Evolutionary conservation across 306 rosid genomes (phyloP).

Genomic region (Acmispon strigosus): DNA sequence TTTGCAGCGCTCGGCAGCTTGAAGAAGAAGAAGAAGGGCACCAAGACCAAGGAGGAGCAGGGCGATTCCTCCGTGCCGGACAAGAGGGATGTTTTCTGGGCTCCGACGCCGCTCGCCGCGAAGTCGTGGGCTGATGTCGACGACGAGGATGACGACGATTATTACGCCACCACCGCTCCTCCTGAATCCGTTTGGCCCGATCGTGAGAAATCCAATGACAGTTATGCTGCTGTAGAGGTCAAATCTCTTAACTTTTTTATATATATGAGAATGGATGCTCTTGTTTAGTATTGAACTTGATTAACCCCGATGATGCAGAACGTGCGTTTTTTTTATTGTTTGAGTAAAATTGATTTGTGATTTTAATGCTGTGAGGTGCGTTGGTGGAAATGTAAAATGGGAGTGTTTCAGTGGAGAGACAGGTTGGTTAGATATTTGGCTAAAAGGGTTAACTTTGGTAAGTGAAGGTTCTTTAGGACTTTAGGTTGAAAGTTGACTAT

Average conservation of each 20-base stretch:
- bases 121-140: conserved; percentile 76
- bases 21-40: conserved; percentile 70
- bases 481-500: neutral
- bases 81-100: conserved; percentile 49
- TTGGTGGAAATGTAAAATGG: neutral
- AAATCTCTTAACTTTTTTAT: neutral
- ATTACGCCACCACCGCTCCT: conserved; percentile 53
- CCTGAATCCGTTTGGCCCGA: conserved; percentile 32
- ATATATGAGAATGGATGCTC: neutral
- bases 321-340: too few species aligned
- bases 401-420: neutral
- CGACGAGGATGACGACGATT: conserved; percentile 70
- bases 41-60: neutral
- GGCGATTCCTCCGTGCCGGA: neutral
- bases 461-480: too few species aligned
- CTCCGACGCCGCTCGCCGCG: conserved; percentile 53
- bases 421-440: neutral
- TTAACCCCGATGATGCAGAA: neutral
- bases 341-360: neutral
- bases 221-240: conserved; percentile 26
- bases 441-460: too few species aligned
- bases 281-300: neutral
- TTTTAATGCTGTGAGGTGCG: neutral
- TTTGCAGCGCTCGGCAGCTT: conserved; percentile 71
- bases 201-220: conserved; percentile 15